Evolutionary conservation across 768 basidiomycete genomes (phyloP), one percentile per base, ranked within the genome.

Genomic region (Pleurotus cornucopiae): DNA sequence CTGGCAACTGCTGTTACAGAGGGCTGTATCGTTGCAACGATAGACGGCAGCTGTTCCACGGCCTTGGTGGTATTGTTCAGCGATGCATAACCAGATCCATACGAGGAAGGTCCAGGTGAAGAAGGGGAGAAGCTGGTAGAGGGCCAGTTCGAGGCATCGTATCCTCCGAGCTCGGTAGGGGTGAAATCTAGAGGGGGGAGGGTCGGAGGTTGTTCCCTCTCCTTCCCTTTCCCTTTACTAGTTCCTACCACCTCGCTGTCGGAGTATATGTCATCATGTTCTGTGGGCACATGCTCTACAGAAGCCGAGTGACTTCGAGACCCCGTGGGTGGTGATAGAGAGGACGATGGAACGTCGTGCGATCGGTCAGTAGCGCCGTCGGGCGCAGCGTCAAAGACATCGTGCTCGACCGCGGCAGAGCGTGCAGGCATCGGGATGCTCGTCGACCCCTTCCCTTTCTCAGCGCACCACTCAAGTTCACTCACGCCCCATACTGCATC

Each of bases 181-280:
- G 81, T 74, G 63, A 91, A 84, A 30, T 77, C 71, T 57, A 89
- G 73, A 59, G 88, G 86, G 57, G 88, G 86, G 58, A 89, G 76
- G 65, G 75, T 74, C 57, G 88, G 84, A 46, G 85, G 80, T 62
- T 65, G 69, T 53, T 75, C 84, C 69, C 80, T 88, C 62, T 77
- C 83, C 71, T 86, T 90, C 25, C 78, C 80, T 64, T 81, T 80
- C 56, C 69, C 64, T 6, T 55, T n/a, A 9, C 30, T 34, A 34
- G 30, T 9, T 34, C 30, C 30, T 59, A 63, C 51, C 55, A 57
- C 43, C 54, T 34, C 13, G 56, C 60, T 57, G 53, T 63, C 58
- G 34, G 57, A 43, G 23, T 54, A 60, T 37, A 20, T 39, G 7
- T 14, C 38, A 14, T 46, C 26, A 2, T 39, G 18, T 47, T 23